Base-by-base conservation (phyloP, 176 grass and related monocot species). In the Tillandsia fasciculata region DNA sequence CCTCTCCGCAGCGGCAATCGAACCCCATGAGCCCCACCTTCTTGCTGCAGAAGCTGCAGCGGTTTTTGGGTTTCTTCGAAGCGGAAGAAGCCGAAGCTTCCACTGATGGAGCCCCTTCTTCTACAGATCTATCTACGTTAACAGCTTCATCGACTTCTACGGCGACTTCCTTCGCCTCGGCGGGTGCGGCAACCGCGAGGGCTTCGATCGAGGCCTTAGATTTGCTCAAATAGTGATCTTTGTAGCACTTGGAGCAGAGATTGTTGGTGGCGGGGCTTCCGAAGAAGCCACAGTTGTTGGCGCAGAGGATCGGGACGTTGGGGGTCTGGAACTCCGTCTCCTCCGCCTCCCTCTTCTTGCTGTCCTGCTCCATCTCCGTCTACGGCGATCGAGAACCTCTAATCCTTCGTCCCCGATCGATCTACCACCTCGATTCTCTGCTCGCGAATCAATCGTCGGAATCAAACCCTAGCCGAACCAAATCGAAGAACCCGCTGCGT, bases 241-340 rank as follows among this genome's bases (percentile, higher is more conserved):
- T 74, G 75, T 87, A 87, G 83, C 86, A 90, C 66, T 72, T 82
- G 26, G 81, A 95, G 74, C 86, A 95, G 52, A 95, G 73, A 48
- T 81, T 67, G 51, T 72, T 65, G 18, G 90, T 84, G 6, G 73
- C 80, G 1, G 80, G 69, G 51, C 57, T 84, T 49, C 86, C 86
- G 72, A 89, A 95, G 77, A 84, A 89, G 68, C 90, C 83, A 53
- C 86, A 95, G 67, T 83, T 83, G 74, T 86, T 86, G 75, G 64
- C 76, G 74, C 90, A 93, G 1, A 65, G 85, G 66, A 72, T 76
- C 9, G 80, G 80, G 11, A 65, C 52, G 51, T 53, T 14, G 18
- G 68, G 22, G 9, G 76, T 9, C 20, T 70, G 48, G 48, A 64
- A 64, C 20, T 52, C 26, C 13, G 57, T 11, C 54, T 64, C 58